These are phyloP conservation scores for Eleusine coracana DNA, from an alignment of 176 grass and related monocot species.

Conservation along the genomic window DNA sequence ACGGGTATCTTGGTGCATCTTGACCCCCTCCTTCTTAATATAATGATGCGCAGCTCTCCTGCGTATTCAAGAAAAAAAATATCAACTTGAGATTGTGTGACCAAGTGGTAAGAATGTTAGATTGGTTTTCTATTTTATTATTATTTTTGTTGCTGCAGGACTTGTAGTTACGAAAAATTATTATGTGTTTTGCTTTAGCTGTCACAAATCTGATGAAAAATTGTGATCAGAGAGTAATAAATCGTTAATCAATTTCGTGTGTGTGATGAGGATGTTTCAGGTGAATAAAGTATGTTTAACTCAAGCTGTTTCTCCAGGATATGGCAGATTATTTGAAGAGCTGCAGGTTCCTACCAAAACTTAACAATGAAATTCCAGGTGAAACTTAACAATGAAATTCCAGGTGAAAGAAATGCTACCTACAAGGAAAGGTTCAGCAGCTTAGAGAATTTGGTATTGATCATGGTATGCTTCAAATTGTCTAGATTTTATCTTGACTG, in stretches of 20 bases:
- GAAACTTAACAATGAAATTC: slow-evolving; percentile 90
- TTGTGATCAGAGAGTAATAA: background rate
- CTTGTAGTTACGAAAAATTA: background rate
- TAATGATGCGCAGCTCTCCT: too few relatives aligned
- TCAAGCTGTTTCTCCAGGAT: slow-evolving; percentile 52
- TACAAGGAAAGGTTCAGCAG: slow-evolving; percentile 94
- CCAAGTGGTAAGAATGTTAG: slow-evolving; percentile 17
- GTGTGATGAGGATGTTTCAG: slow-evolving; percentile 5
- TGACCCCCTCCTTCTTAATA: too few relatives aligned
- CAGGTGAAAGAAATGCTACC: slow-evolving; percentile 71
- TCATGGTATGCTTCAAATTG: slow-evolving; percentile 71
- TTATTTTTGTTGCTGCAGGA: background rate
- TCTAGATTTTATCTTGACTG: slow-evolving; percentile 4
- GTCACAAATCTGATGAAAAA: background rate
- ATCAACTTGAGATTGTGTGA: slow-evolving; percentile 13
- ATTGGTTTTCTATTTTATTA: slow-evolving; percentile 19
- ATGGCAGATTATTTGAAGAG: slow-evolving; percentile 79
- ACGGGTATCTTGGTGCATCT: too few relatives aligned
- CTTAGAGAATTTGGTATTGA: slow-evolving; percentile 89
- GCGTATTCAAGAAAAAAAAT: too few relatives aligned
- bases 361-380: slow-evolving; percentile 83
- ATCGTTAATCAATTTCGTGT: background rate
- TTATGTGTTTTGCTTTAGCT: background rate
- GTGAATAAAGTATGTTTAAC: slow-evolving; percentile 1
- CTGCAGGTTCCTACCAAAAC: slow-evolving; percentile 91